Conservation (phyloP, 1,284 basidiomycete genomes). For the Malassezia pachydermatis region DNA sequence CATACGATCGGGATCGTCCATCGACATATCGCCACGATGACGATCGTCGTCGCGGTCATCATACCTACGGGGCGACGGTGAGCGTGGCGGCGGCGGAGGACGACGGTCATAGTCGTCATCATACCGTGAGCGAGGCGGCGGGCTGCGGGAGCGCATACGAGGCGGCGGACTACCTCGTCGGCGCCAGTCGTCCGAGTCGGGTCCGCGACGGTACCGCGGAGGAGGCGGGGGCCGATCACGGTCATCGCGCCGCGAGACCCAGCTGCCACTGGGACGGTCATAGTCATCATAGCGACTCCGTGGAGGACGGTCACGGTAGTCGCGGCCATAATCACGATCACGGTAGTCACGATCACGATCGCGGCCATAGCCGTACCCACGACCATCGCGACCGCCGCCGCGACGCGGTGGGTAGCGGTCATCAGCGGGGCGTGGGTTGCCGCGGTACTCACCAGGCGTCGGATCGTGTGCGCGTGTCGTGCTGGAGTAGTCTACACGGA, state of each 20-base stretch:
- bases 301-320: not conserved
- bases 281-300: slow-evolving; percentile 13
- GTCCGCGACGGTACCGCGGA: slow-evolving; percentile 5
- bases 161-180: slow-evolving; percentile 24
- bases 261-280: slow-evolving; percentile 12
- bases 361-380: slow-evolving; percentile 4
- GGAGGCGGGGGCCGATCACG: not conserved
- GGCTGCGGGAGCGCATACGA: slow-evolving; percentile 11
- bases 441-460: slow-evolving; percentile 81
- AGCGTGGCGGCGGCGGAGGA: not conserved
- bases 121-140: slow-evolving; percentile 5
- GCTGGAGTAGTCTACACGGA: slow-evolving; percentile 92
- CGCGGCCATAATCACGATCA: slow-evolving; percentile 9
- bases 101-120: slow-evolving; percentile 1
- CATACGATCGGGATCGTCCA: too few species aligned
- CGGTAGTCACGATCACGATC: slow-evolving; percentile 22
- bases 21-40: too few species aligned
- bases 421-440: slow-evolving; percentile 30
- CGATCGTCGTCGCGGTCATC: slow-evolving; percentile 4
- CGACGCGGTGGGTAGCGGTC: slow-evolving; percentile 20
- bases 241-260: slow-evolving; percentile 3
- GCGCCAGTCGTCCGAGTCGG: slow-evolving; percentile 30
- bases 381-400: not conserved
- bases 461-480: slow-evolving; percentile 86
- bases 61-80: not conserved